Conservation (phyloP, 495 filamentous ascomycete species). For the Aspergillus sparsus region DNA sequence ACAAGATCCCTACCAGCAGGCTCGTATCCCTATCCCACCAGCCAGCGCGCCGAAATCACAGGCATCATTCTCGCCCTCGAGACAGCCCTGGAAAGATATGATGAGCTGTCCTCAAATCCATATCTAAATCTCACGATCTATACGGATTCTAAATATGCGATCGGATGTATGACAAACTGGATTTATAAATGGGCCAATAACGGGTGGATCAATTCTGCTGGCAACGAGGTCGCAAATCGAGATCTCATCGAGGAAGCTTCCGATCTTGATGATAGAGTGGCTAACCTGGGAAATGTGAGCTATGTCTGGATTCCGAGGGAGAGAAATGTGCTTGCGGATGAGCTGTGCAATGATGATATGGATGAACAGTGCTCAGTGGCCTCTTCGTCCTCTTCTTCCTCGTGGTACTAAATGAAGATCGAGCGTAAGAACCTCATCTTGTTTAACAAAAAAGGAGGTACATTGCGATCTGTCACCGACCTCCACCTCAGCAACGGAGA, state of each 20-base stretch:
- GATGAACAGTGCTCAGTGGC: neutral
- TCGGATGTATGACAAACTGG: conserved; percentile 15
- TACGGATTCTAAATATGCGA: conserved; percentile 13
- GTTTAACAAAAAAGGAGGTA: too few species aligned
- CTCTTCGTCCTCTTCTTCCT: too few species aligned
- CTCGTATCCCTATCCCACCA: conserved; percentile 32
- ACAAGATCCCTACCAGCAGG: conserved; percentile 10
- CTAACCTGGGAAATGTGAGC: conserved; percentile 28
- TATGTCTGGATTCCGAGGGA: conserved; percentile 23
- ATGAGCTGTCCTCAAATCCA: conserved; percentile 17
- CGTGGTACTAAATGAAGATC: too few species aligned
- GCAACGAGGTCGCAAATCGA: conserved; percentile 29
- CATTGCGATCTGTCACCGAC: too few species aligned
- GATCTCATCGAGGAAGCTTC: conserved; percentile 38
- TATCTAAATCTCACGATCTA: conserved; percentile 7
- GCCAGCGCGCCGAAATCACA: conserved; percentile 41
- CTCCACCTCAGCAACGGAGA: too few species aligned
- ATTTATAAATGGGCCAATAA: conserved; percentile 11
- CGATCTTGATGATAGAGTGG: conserved; percentile 29
- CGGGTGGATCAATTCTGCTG: conserved; percentile 14
- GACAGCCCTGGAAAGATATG: conserved; percentile 31
- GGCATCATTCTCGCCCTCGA: conserved; percentile 43
- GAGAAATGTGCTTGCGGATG: conserved; percentile 11
- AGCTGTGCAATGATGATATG: conserved; percentile 11
- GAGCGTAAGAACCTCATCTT: too few species aligned